Evolutionary conservation across 768 basidiomycete species (phyloP).

Genomic region (Phylloporus sp.): DNA sequence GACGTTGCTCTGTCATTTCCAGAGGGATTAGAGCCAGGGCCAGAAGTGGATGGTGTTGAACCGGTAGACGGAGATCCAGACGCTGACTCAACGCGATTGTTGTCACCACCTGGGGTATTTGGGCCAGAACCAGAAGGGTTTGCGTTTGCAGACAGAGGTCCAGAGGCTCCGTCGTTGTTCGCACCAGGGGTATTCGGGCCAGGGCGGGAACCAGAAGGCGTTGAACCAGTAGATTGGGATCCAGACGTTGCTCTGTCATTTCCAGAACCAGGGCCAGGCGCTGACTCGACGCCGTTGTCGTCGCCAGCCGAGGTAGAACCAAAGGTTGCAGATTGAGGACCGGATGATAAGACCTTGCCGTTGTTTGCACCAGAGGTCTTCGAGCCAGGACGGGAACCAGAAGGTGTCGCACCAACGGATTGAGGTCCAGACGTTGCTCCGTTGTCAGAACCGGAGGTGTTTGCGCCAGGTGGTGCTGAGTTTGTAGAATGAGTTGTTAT

Average conservation of each 20-base stretch:
- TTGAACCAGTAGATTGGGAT: background rate
- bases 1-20: background rate
- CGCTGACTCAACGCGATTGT: background rate
- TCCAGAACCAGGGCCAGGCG: background rate
- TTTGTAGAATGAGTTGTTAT: background rate
- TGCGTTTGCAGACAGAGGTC: background rate
- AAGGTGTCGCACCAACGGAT: background rate
- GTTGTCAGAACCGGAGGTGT: background rate
- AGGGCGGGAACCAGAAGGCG: conserved; percentile 1
- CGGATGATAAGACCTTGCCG: too few species aligned
- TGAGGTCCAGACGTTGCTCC: background rate
- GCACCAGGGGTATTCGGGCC: too few species aligned
- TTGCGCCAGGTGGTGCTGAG: background rate
- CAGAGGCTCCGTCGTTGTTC: background rate
- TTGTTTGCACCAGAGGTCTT: background rate
- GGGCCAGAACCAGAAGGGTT: background rate
- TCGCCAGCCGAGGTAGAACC: too few species aligned
- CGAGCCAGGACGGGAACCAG: background rate
- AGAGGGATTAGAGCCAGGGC: background rate
- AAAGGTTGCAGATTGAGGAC: background rate
- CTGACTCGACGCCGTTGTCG: background rate
- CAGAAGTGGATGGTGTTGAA: background rate
- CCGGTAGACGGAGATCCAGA: background rate
- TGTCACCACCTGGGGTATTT: background rate
- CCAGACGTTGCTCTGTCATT: too few species aligned